Base-by-base conservation (phyloP, 129 eudicot species). In the Pittosporum tobira region DNA sequence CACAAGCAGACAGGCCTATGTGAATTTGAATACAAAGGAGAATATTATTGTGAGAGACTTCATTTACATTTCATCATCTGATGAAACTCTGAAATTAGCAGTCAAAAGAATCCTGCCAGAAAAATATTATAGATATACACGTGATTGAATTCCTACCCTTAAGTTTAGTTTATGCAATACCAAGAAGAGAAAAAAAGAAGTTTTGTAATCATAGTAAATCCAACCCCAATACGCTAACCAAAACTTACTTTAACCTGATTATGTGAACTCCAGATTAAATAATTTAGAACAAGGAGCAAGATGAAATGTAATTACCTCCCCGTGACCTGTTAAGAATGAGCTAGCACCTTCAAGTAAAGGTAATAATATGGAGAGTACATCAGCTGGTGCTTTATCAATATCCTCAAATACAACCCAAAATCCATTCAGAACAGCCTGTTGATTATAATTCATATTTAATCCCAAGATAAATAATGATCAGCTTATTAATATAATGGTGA, bases 351-450 rank as follows among this genome's bases (percentile, higher is more conserved):
- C 99, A 45, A 93, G 71, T 65, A 93, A 74, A 69, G 99, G 99
- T 71, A 93, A 77, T 74, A 93, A 76, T 66, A 87, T 87, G 53
- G 94, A 76, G 55, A 81, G 85, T 57, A 93, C 83, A 78, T 87
- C 99, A 51, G 96, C 57, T 45, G 91, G 96, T 20, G 99, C 96
- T 87, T 87, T 84, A 78, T 93, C 99, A 23, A 93, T 79, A 75
- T 84, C 94, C 88, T 93, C 96, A 58, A 87, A 93, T 21, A 93
- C 94, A 69, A 93, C 96, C 99, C 99, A 93, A 27, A 87, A 73
- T 58, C 99, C 99, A 67, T 79, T 71, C 44, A 55, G 29, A 30
- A 93, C 82, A 44, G 96, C 99, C 99, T 93, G 82, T 30, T 54
- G 42, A 70, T 51, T 9, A 38, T 56, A 53, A 28, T 11, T 15